These are phyloP conservation scores for Brassica carinata DNA, from an alignment of 345 rosid species.

Conservation along the genomic window DNA sequence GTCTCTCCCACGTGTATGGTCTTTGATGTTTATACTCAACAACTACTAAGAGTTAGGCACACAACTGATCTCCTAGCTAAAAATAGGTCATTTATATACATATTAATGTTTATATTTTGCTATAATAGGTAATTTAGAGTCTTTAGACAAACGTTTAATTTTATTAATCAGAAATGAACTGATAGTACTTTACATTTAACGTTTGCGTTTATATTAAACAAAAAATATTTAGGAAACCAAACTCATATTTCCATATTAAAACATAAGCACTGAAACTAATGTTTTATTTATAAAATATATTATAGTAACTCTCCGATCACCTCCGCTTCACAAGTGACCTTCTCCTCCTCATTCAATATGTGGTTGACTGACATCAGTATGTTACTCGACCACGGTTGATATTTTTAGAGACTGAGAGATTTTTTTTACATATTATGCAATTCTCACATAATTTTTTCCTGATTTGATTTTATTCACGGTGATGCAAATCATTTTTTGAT, in stretches of 20 bases:
- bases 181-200: background rate
- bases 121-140: background rate
- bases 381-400: background rate
- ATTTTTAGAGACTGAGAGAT: background rate
- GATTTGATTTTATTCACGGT: background rate
- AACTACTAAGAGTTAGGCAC: constrained; percentile 32
- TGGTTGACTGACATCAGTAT: background rate
- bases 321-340: background rate
- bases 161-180: background rate
- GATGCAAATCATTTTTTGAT: background rate
- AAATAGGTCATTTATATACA: background rate
- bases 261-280: background rate
- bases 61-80: constrained; percentile 9
- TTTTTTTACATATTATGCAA: background rate
- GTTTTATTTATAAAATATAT: background rate
- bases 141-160: background rate
- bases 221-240: background rate
- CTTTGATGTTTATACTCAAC: constrained; percentile 2
- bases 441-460: background rate
- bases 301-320: background rate
- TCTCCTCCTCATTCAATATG: background rate
- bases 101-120: background rate
- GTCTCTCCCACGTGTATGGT: constrained; percentile 12
- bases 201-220: background rate
- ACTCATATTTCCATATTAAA: background rate